Evolutionary conservation across 2,329 filamentous ascomycete species (phyloP), one percentile per base, ranked within the genome.

Genomic region (Colletotrichum sp.): DNA sequence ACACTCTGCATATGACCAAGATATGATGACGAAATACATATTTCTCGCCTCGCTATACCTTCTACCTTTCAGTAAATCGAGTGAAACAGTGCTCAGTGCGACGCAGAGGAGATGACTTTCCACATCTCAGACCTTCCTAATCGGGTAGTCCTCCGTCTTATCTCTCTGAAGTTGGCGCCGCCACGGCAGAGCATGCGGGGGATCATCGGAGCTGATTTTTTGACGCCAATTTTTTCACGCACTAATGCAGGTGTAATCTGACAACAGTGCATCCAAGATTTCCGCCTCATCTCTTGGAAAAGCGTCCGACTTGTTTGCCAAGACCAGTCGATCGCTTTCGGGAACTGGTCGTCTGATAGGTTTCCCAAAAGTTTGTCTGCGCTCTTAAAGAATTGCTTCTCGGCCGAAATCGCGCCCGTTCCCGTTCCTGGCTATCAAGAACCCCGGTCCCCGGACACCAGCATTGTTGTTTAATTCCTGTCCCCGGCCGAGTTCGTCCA

Each of bases 171-270:
- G 49, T 21, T 68, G 28, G 68, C 21, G 68, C 44, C 30, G 44
- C 44, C n/a, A 21, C n/a, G n/a, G 44, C n/a, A 49, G 16, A 24
- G 34, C 52, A 21, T 76, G 73, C 70, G 68, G 72, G 62, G 69
- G 59, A 72, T 59, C 55, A 55, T 36, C 55, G 44, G 55, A 44
- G 57, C 39, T 36, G 39, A 34, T 36, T 63, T 30, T 68, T 36
- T 30, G 2, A n/a, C 67, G 13, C 67, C 18, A n/a, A 21, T 21
- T 60, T 62, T 59, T 59, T 34, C n/a, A 18, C 62, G 57, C 64
- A 52, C 70, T 76, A 65, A 73, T 74, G 74, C 70, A 76, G 64
- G 74, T 76, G 70, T 65, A 76, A 68, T 74, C 44, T 49, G 49
- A 65, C 70, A 15, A 60, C 74, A 30, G 28, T 26, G 57, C 55